phyloP scores from a whole-genome alignment of 139 green algal genomes.

The Zygnema circumcarinatum region DNA sequence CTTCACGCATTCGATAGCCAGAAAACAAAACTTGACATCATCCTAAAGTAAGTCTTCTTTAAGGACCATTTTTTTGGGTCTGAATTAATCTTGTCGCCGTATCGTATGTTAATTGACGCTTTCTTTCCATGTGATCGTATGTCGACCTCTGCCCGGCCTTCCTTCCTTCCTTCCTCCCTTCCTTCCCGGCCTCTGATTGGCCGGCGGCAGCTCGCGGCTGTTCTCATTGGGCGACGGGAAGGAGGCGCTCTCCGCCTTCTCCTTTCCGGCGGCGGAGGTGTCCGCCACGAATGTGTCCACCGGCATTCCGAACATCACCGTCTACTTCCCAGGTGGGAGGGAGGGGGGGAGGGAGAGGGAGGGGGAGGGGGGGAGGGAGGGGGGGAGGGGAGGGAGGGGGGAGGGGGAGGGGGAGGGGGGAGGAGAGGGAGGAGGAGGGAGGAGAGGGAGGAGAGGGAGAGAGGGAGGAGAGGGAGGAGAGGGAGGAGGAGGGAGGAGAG shows the following conservation, averaged over 20 bases:
- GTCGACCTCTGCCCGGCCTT: background rate
- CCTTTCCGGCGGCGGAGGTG: conserved; percentile 46
- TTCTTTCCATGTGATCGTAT: background rate
- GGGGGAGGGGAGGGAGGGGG: too few relatives aligned
- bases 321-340: conserved; percentile 31
- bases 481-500: background rate
- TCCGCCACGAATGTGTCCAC: conserved; percentile 39
- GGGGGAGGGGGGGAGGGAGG: too few relatives aligned
- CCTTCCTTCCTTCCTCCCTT: background rate
- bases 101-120: background rate
- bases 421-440: too few relatives aligned
- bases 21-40: background rate
- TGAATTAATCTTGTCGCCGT: too few relatives aligned
- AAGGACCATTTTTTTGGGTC: too few relatives aligned
- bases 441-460: too few relatives aligned
- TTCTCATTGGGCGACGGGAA: conserved; percentile 41
- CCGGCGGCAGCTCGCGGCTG: background rate
- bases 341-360: background rate
- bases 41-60: too few relatives aligned
- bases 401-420: too few relatives aligned
- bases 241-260: conserved; percentile 9
- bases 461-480: too few relatives aligned
- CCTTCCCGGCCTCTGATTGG: background rate
- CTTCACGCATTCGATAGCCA: background rate
- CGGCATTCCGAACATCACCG: conserved; percentile 58